These are phyloP conservation scores for Ulvella scutata DNA, from an alignment of 139 green algal genomes.

Conservation along the genomic window DNA sequence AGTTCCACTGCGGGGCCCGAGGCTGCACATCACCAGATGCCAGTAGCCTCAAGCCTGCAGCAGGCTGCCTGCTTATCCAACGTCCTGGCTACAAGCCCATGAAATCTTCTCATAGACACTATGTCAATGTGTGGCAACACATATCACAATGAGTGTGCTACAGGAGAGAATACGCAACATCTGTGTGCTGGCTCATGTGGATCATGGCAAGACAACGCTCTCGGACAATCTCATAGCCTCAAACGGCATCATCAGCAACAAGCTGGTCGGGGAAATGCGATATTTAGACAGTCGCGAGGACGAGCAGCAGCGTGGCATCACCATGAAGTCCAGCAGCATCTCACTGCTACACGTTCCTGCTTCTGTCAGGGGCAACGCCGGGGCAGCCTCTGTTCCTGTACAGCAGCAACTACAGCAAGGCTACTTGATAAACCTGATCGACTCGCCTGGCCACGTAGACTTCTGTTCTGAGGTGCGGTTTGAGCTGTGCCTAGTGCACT, in stretches of 20 bases:
- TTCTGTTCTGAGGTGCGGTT: constrained; percentile 79
- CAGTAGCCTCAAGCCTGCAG: too few species aligned
- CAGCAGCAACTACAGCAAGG: constrained; percentile 13
- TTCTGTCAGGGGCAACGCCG: constrained; percentile 4
- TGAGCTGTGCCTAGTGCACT: too few species aligned
- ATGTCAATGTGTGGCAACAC: background rate
- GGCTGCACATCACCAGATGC: too few species aligned
- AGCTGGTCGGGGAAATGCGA: constrained; percentile 62
- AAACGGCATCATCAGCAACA: constrained; percentile 95
- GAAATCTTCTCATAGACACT: too few species aligned
- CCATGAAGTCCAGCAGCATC: constrained; percentile 95
- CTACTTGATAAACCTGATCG: constrained; percentile 94
- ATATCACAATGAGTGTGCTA: background rate
- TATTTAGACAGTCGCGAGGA: constrained; percentile 93
- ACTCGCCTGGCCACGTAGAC: constrained; percentile 95
- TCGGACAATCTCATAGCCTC: constrained; percentile 87
- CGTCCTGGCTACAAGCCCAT: too few species aligned
- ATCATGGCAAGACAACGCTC: constrained; percentile 98
- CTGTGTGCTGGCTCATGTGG: constrained; percentile 96
- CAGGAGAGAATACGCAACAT: constrained; percentile 86
- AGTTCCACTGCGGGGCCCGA: too few species aligned
- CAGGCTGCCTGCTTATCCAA: too few species aligned
- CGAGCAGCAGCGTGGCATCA: constrained; percentile 91
- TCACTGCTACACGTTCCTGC: constrained; percentile 75
- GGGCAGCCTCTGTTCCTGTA: background rate